Conservation (phyloP, 371 early-diverging fungal species). For the Mortierella sp. region DNA sequence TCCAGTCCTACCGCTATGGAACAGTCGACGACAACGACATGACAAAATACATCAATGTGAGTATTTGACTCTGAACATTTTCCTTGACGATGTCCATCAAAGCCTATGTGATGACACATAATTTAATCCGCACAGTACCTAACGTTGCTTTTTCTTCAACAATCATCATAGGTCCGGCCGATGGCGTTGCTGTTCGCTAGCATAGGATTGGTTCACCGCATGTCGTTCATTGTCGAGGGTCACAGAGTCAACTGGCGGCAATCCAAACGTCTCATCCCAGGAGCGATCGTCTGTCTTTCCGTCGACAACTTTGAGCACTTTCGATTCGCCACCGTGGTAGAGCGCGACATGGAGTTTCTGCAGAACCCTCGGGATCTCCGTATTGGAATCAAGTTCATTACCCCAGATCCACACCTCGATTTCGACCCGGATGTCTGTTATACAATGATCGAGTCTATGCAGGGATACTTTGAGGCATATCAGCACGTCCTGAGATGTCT, state of each 20-base stretch:
- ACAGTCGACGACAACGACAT: conserved; percentile 47
- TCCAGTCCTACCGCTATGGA: conserved; percentile 58
- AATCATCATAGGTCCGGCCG: conserved; percentile 60
- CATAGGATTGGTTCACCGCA: conserved; percentile 64
- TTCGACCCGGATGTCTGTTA: conserved; percentile 46
- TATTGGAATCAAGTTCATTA: conserved; percentile 62
- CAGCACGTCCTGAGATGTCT: conserved; percentile 65
- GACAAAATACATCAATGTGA: conserved; percentile 32
- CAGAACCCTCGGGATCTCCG: conserved; percentile 63
- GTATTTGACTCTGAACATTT: conserved; percentile 40
- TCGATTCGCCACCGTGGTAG: conserved; percentile 70
- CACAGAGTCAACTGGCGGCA: conserved; percentile 66
- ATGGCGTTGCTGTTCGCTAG: conserved; percentile 67
- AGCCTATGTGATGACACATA: not conserved
- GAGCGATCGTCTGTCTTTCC: conserved; percentile 67
- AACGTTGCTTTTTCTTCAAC: not conserved
- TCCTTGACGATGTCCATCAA: conserved; percentile 58
- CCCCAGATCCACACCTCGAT: conserved; percentile 40
- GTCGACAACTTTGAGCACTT: conserved; percentile 67
- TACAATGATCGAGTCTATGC: conserved; percentile 54
- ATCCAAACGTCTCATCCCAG: conserved; percentile 71
- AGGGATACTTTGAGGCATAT: conserved; percentile 62
- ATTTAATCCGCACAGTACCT: not conserved
- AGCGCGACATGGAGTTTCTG: conserved; percentile 67
- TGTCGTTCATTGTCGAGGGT: conserved; percentile 67